Conservation (phyloP, 768 basidiomycete species). For the Pleurotus citrinopileatus region DNA sequence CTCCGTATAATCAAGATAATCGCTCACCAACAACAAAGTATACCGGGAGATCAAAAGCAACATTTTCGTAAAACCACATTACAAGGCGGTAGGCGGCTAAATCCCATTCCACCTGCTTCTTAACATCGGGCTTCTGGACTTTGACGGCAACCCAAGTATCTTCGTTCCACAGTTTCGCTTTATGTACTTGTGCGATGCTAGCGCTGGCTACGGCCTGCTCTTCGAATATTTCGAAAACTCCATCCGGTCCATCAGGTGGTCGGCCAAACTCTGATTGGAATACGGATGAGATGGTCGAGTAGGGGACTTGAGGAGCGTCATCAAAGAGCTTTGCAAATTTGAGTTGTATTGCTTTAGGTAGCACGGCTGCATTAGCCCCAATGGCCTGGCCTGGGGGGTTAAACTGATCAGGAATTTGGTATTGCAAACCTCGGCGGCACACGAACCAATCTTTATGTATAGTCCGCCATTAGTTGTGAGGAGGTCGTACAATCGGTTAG, state of each 20-base stretch:
- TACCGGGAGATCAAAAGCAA: constrained; percentile 83
- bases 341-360: constrained; percentile 80
- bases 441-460: constrained; percentile 78
- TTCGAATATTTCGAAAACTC: constrained; percentile 79
- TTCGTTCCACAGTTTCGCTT: constrained; percentile 54
- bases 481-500: constrained; percentile 70
- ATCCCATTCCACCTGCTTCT: constrained; percentile 85
- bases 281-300: constrained; percentile 62
- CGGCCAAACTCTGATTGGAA: constrained; percentile 68
- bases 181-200: constrained; percentile 91
- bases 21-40: constrained; percentile 73
- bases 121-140: constrained; percentile 86
- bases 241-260: constrained; percentile 62
- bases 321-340: constrained; percentile 86
- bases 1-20: neutral
- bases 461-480: constrained; percentile 82
- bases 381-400: constrained; percentile 58
- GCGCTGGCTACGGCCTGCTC: constrained; percentile 79
- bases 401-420: neutral
- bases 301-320: constrained; percentile 83
- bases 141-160: constrained; percentile 88
- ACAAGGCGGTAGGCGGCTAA: constrained; percentile 65
- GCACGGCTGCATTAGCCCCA: constrained; percentile 80
- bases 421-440: constrained; percentile 15
- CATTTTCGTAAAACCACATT: constrained; percentile 78